Evolutionary conservation across 495 filamentous ascomycete genomes (phyloP), one percentile per base, ranked within the genome.

Genomic region (Talaromyces wortmannii): DNA sequence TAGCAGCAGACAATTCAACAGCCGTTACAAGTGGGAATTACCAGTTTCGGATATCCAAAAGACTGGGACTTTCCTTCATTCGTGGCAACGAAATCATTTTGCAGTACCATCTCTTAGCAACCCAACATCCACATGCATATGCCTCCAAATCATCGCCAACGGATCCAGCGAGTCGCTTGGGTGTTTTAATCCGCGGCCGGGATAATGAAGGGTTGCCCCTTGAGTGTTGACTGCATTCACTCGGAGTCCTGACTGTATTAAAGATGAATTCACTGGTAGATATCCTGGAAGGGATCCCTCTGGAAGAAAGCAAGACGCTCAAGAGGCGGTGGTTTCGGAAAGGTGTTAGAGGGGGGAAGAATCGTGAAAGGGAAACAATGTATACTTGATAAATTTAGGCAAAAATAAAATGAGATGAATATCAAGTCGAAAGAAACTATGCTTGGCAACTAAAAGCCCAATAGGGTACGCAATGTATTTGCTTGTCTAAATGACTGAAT

Each of bases 221-320:
- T n/a, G n/a, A 57, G 33, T 30, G 49, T 16, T 62, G 54, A 54
- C 23, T 55, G 15, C 31, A 11, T 13, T 47, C 44, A 12, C 32
- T 7, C 31, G 44, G 44, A 23, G 16, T 32, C 1, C 11, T 48
- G 11, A 45, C n/a, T 47, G 47, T 61, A 2, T 51, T 31, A n/a
- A 55, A 55, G 30, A 58, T 58, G 31, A 58, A 58, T 45, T 47
- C 55, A 5, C 42, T 57, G 2, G 59, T 61, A 15, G 59, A 61
- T 36, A 36, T 60, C 49, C 50, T 55, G 8, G 30, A 61, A 45
- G 45, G 13, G 44, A 16, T 18, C 55, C 57, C 55, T 63, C 53
- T 36, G 33, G 33, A 36, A 36, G 6, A 36, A 6, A 36, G 6
- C 33, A 36, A 36, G 12, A 36, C 6, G 12, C 12, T 36, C 33